phyloP scores from a whole-genome alignment of 1,284 basidiomycete genomes.

The Fomitopsis palustris region DNA sequence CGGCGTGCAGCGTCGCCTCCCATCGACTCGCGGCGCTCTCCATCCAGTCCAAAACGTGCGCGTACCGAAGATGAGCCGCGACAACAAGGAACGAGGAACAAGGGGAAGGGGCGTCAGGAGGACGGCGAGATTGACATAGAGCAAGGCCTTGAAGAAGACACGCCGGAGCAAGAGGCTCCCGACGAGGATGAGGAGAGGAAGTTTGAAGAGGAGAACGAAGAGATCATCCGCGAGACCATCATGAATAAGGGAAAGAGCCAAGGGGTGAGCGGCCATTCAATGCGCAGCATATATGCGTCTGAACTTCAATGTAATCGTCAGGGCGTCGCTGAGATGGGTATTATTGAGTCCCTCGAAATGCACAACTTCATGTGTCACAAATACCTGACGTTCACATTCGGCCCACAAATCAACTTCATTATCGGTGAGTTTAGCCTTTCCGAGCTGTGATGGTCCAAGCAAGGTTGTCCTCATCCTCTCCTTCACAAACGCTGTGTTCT shows the following conservation, averaged over 20 bases:
- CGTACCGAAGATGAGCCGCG: constrained; percentile 38
- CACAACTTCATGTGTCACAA: constrained; percentile 97
- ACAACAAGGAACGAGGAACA: constrained; percentile 25
- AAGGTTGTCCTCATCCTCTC: too few relatives aligned
- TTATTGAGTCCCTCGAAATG: constrained; percentile 85
- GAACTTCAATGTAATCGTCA: constrained; percentile 25
- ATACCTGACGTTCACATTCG: constrained; percentile 78
- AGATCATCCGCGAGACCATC: constrained; percentile 50
- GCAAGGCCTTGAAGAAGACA: constrained; percentile 33
- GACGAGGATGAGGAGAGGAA: constrained; percentile 50
- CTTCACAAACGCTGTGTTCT: too few relatives aligned
- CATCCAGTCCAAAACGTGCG: constrained; percentile 38
- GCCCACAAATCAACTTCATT: constrained; percentile 94
- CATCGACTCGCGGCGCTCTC: constrained; percentile 31
- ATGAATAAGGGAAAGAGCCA: constrained; percentile 49
- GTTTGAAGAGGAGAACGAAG: constrained; percentile 59
- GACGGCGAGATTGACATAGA: constrained; percentile 32
- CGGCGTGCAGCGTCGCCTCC: constrained; percentile 30
- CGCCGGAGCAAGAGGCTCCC: constrained; percentile 29
- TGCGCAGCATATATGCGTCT: neutral
- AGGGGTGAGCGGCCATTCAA: constrained; percentile 47
- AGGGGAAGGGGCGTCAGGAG: constrained; percentile 31
- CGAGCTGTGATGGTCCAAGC: neutral
- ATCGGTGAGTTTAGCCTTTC: constrained; percentile 61
- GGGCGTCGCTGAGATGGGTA: constrained; percentile 80